Base-by-base conservation (phyloP, 805 yeast genomes). In the Maudiozyma turicensis region DNA sequence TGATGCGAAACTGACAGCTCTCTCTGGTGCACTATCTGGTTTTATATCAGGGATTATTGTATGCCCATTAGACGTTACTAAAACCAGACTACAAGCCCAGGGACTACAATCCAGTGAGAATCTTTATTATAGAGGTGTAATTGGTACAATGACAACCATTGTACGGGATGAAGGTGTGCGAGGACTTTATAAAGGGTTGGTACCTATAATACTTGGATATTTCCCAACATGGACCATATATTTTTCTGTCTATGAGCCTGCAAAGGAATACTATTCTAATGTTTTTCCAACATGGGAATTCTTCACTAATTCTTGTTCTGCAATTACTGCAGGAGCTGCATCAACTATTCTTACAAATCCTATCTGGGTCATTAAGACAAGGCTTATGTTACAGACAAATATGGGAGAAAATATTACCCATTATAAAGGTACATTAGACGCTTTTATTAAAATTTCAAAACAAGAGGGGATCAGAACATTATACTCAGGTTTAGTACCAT, bases 151-250 rank as follows among this genome's bases (percentile, higher is more conserved):
- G 61, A 61, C 70, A 28, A 74, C 82, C 1, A 90, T 91, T 15
- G 68, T 79, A 50, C 64, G 67, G 38, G 91, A 89, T 49, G 97
- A 90, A 68, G 96, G 97, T 8, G 58, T 80, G 1, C 67, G 78
- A 40, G 98, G 98, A 0, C 72, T 93, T 11, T 93, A 93, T 64
- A 72, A 95, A 52, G 99, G 99, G 5, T 69, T 93, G 28, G 84
- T 84, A 1, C 98, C 99, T n/a, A 88, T 91, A 39, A 77, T 91
- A 1, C 67, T 91, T 46, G 99, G 99, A 0, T 93, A 93, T 66
- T 81, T 93, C 58, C 99, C 99, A 13, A 88, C 97, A 0, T 93
- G 99, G 99, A 89, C 89, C 74, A 86, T 93, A 44, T 93, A 93
- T 64, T 93, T 93, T 68, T 77, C 91, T 7, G 85, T 89, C 33